These are phyloP conservation scores for Kalanchoe fedtschenkoi DNA, from an alignment of 164 flowering plant species.

Conservation along the genomic window DNA sequence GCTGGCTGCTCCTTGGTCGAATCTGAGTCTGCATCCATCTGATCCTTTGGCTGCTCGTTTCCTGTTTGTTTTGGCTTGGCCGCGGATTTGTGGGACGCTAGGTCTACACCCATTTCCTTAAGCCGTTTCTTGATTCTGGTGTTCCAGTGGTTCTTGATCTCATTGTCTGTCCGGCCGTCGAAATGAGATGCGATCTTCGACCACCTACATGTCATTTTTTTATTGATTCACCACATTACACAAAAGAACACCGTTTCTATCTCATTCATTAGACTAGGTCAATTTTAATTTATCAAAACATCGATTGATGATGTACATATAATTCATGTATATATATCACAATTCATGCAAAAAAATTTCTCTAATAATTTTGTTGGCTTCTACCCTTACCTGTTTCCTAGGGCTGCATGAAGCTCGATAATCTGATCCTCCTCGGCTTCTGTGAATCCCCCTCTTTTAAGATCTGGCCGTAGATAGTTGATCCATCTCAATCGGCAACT, in stretches of 20 bases:
- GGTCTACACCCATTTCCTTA: conserved; percentile 46
- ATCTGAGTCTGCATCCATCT: no score
- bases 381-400: conserved; percentile 45
- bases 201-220: conserved; percentile 32
- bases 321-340: no score
- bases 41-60: no score
- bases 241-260: no score
- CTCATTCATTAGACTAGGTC: no score
- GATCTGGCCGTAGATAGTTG: conserved; percentile 70
- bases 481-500: conserved; percentile 80
- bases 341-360: not conserved
- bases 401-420: conserved; percentile 53
- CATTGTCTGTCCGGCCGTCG: conserved; percentile 69
- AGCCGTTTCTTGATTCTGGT: conserved; percentile 59
- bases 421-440: conserved; percentile 58
- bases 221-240: no score
- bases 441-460: conserved; percentile 57
- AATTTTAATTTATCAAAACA: no score
- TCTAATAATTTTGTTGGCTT: not conserved
- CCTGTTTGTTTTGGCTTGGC: not conserved
- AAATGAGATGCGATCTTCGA: conserved; percentile 67
- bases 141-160: conserved; percentile 79
- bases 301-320: no score
- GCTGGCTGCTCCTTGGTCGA: no score
- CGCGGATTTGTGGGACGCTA: conserved; percentile 44